Evolutionary conservation across 768 basidiomycete species (phyloP).

Genomic region (Lactarius akahatsu): DNA sequence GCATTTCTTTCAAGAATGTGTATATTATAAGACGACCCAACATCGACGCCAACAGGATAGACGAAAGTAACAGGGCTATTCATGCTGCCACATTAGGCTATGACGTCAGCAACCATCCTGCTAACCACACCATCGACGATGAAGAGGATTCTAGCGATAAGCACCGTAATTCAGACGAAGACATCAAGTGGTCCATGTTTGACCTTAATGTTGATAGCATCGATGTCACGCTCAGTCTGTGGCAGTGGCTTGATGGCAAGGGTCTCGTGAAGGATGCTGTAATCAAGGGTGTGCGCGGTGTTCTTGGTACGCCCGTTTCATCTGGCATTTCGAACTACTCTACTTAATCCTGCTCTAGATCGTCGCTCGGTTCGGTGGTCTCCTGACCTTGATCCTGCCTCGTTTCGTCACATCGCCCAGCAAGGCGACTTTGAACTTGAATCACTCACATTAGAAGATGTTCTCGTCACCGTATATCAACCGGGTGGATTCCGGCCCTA

Average conservation of each 20-base stretch:
- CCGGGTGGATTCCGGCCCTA: constrained; percentile 91
- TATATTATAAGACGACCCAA: constrained; percentile 81
- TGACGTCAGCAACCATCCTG: constrained; percentile 75
- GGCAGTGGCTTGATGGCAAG: constrained; percentile 94
- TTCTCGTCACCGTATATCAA: constrained; percentile 92
- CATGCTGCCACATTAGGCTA: constrained; percentile 61
- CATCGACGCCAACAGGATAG: constrained; percentile 5
- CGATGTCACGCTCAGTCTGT: constrained; percentile 89
- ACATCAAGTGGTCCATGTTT: constrained; percentile 83
- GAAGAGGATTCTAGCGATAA: constrained; percentile 43
- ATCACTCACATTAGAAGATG: constrained; percentile 85
- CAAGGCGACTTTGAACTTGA: constrained; percentile 93
- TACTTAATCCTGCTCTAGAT: constrained; percentile 49
- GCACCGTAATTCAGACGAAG: constrained; percentile 44
- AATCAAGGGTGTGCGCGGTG: constrained; percentile 91
- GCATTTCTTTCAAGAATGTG: constrained; percentile 95
- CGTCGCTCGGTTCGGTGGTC: constrained; percentile 86
- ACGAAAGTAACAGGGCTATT: constrained; percentile 39
- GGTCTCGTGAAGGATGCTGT: constrained; percentile 89
- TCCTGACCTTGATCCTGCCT: constrained; percentile 73
- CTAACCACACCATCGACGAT: constrained; percentile 64
- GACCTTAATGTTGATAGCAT: constrained; percentile 93
- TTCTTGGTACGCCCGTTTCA: constrained; percentile 59
- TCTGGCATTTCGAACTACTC: constrained; percentile 1
- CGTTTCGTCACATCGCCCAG: constrained; percentile 69